phyloP scores from a whole-genome alignment of 352 stramenopile species.

The Phytophthora brassicae region DNA sequence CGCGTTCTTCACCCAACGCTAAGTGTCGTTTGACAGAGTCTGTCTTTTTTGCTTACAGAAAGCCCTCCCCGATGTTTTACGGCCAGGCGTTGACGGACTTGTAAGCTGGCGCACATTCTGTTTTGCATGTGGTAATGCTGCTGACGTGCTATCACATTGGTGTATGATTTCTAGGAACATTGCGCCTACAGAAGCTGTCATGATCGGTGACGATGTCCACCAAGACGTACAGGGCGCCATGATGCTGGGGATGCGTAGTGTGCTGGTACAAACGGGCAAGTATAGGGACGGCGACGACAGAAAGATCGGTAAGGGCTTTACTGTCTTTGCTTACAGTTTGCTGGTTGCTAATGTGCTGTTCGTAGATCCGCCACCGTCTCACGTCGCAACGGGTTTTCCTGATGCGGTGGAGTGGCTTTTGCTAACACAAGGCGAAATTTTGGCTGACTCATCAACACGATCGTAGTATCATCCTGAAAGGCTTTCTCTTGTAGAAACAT shows the following conservation, averaged over 20 bases:
- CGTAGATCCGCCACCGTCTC: slow-evolving; percentile 15
- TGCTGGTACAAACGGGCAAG: slow-evolving; percentile 57
- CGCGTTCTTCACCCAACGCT: neutral
- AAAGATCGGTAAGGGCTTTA: slow-evolving; percentile 17
- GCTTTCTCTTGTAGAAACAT: too few species aligned
- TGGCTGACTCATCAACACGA: slow-evolving; percentile 4
- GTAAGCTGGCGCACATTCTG: slow-evolving; percentile 17
- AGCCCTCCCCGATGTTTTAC: slow-evolving; percentile 53
- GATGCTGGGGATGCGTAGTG: slow-evolving; percentile 41
- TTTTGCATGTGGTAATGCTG: neutral
- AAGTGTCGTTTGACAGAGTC: neutral
- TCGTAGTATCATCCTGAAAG: too few species aligned
- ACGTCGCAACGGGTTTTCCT: slow-evolving; percentile 32
- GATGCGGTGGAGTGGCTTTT: slow-evolving; percentile 39
- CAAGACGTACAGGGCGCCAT: slow-evolving; percentile 55
- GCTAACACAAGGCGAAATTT: too few species aligned
- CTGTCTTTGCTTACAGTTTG: neutral
- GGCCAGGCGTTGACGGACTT: slow-evolving; percentile 44
- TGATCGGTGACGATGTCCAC: slow-evolving; percentile 60
- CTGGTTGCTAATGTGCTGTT: neutral
- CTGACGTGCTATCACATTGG: neutral
- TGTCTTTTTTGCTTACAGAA: slow-evolving; percentile 27
- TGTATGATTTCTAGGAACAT: slow-evolving; percentile 28
- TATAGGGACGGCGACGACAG: slow-evolving; percentile 45
- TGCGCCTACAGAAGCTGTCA: slow-evolving; percentile 34